Base-by-base conservation (phyloP, 192 early-diverging fungal genomes). In the Dissophora ornata region DNA sequence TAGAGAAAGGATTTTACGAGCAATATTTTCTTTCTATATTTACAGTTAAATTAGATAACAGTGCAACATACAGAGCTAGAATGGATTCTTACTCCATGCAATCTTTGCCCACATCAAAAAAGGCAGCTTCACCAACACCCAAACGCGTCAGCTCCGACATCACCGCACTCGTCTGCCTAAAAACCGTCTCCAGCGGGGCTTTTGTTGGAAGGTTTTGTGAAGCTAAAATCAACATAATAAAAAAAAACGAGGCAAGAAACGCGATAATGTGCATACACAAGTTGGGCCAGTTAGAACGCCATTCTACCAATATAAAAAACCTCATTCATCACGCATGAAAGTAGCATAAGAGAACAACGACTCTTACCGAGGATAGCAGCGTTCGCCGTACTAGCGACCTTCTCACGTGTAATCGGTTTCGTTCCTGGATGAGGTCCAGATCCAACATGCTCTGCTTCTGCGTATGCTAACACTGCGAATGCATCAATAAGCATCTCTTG, bases 401-500 rank as follows among this genome's bases (percentile, higher is more conserved):
- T 69, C 58, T 87, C 80, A 19, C 92, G 84, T 5, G 64, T 59
- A 3, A 75, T 22, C 7, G 63, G 46, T 21, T 55, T 75, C 1
- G 63, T 18, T 38, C 45, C 29, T 4, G 25, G 29, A 44, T 49
- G 16, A 4, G 25, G 4, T 26, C 42, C 32, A 33, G 53, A n/a
- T 12, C 25, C 42, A 63, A 58, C 82, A 75, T 16, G 81, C 63
- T 22, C 88, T 67, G 21, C 79, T 30, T 94, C 86, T 12, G 85
- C 61, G 47, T 94, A 93, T 2, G 93, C 90, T 25, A 93, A 71
- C 26, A 94, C 78, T 11, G 92, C 89, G 62, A 94, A 92, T 3
- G 88, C 75, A 46, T 91, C 86, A 29, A 79, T 42, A 41, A 62
- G n/a, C 55, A 59, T 79, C 22, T 62, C 46, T n/a, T 67, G 59